phyloP scores from a whole-genome alignment of 805 yeast genomes.

The Metschnikowia matae region DNA sequence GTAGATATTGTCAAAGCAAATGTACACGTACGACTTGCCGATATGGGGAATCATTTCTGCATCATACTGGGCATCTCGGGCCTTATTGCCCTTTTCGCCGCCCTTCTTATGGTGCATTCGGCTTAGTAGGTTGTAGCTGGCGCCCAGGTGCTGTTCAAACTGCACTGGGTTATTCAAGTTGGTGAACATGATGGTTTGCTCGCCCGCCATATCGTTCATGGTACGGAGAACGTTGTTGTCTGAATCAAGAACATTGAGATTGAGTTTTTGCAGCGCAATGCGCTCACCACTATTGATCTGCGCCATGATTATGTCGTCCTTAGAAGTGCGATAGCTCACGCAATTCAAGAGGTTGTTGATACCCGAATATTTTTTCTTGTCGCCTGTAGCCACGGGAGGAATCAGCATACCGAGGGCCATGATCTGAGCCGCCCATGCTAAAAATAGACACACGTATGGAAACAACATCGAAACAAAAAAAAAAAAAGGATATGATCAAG shows the following conservation, averaged over 20 bases:
- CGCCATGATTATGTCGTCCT: constrained; percentile 36
- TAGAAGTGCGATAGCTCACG: constrained; percentile 32
- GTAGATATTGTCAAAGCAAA: constrained; percentile 42
- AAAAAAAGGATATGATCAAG: too few relatives aligned
- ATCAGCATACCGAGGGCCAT: constrained; percentile 32
- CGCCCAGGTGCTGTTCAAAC: constrained; percentile 10
- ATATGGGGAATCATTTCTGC: constrained; percentile 17
- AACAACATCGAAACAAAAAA: too few relatives aligned
- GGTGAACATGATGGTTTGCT: constrained; percentile 32
- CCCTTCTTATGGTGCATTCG: background rate
- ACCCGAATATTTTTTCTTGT: constrained; percentile 27
- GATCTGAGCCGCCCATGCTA: constrained; percentile 3
- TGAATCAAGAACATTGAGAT: constrained; percentile 35
- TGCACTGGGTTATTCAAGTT: constrained; percentile 31
- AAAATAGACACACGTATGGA: background rate
- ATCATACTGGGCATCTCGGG: constrained; percentile 12
- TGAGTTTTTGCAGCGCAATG: constrained; percentile 30
- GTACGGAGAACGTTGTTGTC: constrained; percentile 33
- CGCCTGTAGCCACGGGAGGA: constrained; percentile 32
- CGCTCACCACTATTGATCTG: constrained; percentile 29
- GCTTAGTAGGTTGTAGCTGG: background rate
- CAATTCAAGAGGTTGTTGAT: constrained; percentile 31
- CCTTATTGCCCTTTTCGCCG: constrained; percentile 7
- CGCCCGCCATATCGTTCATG: constrained; percentile 28
- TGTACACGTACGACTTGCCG: constrained; percentile 29